A percentile compares a stretch with the other conserved stretches of the same genome.
Conservation (phyloP, 2,329 filamentous ascomycete species). For the Rutstroemia sp. region DNA sequence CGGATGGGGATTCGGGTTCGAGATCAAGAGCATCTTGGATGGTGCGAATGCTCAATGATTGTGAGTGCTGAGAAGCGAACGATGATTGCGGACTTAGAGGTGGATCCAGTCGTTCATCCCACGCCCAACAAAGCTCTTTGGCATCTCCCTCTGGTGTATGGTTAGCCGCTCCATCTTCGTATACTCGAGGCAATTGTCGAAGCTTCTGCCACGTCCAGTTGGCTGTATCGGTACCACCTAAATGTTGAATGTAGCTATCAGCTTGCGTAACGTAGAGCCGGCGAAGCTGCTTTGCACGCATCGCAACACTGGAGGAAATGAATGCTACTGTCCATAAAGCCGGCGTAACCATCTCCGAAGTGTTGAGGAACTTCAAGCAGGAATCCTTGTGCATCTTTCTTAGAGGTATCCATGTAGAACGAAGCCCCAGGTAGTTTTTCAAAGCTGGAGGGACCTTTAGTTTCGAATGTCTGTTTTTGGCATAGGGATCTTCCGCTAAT, state of each 20-base stretch:
- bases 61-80: slow-evolving; percentile 33
- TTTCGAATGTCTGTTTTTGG: slow-evolving; percentile 14
- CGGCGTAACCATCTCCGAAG: slow-evolving; percentile 66
- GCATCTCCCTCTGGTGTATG: slow-evolving; percentile 55
- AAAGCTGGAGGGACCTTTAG: slow-evolving; percentile 16
- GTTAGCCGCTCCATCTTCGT: slow-evolving; percentile 38
- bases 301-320: slow-evolving; percentile 61
- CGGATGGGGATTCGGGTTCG: slow-evolving; percentile 23
- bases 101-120: slow-evolving; percentile 37
- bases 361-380: slow-evolving; percentile 61
- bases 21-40: slow-evolving; percentile 26
- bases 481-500: slow-evolving; percentile 23
- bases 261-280: slow-evolving; percentile 70
- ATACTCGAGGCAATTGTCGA: slow-evolving; percentile 52
- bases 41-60: slow-evolving; percentile 36
- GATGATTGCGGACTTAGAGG: slow-evolving; percentile 1
- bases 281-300: slow-evolving; percentile 57
- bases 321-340: slow-evolving; percentile 66
- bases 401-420: slow-evolving; percentile 65
- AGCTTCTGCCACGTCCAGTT: slow-evolving; percentile 68
- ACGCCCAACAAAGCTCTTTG: slow-evolving; percentile 60
- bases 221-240: slow-evolving; percentile 25
- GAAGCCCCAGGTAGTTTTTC: slow-evolving; percentile 41
- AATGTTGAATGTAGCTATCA: slow-evolving; percentile 65
- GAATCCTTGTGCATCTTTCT: slow-evolving; percentile 71